These are phyloP conservation scores for Dissophora globulifera DNA, from an alignment of 192 early-diverging fungal species.

Conservation along the genomic window DNA sequence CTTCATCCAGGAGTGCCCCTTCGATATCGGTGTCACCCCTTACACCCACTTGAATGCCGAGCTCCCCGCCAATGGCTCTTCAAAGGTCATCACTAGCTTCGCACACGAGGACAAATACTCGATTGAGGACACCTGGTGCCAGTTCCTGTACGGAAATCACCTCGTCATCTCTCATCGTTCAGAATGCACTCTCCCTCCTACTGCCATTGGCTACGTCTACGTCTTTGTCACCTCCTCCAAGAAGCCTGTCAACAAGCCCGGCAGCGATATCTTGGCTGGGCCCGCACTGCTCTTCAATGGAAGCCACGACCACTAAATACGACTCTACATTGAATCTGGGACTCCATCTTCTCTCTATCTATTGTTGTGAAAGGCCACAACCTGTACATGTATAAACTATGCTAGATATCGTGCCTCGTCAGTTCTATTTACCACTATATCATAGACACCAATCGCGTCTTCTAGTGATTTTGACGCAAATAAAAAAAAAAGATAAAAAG, in stretches of 20 bases:
- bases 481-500: no score
- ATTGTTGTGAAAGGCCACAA: no score
- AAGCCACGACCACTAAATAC: conserved; percentile 3
- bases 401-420: no score
- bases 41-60: conserved; percentile 15
- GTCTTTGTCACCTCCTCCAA: conserved; percentile 16
- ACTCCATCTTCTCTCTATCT: no score
- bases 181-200: conserved; percentile 15
- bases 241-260: conserved; percentile 1
- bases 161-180: background rate
- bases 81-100: conserved; percentile 10
- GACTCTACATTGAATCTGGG: no score
- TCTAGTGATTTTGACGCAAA: no score
- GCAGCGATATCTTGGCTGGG: conserved; percentile 25
- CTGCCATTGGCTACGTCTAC: conserved; percentile 17
- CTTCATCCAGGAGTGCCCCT: conserved; percentile 17
- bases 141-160: conserved; percentile 33
- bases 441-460: no score
- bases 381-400: no score
- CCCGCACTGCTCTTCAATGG: conserved; percentile 32
- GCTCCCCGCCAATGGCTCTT: conserved; percentile 1
- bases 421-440: no score
- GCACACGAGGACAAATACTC: background rate
- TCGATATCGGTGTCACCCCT: conserved; percentile 10
- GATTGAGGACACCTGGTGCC: conserved; percentile 22